phyloP scores from a whole-genome alignment of 2,329 filamentous ascomycete genomes.

The Colletotrichum abscissum region DNA sequence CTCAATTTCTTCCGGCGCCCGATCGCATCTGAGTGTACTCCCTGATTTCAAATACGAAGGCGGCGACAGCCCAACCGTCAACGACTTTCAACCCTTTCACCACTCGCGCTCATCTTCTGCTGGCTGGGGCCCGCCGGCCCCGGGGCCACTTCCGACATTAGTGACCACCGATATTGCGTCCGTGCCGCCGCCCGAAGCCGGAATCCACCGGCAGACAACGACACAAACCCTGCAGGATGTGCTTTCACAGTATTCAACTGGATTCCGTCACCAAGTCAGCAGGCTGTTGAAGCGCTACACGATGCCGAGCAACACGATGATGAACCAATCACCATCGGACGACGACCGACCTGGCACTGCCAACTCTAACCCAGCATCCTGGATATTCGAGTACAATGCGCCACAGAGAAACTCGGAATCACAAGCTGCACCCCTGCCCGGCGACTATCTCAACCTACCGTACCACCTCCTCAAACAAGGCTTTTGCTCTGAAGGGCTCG shows the following conservation, averaged over 20 bases:
- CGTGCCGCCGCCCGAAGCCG: conserved; percentile 31
- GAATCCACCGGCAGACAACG: conserved; percentile 50
- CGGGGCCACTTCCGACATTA: conserved; percentile 20
- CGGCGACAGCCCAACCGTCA: conserved; percentile 18
- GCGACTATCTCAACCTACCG: conserved; percentile 59
- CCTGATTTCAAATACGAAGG: conserved; percentile 32
- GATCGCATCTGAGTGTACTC: conserved; percentile 5
- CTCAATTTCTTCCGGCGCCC: conserved; percentile 20
- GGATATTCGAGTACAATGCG: conserved; percentile 44
- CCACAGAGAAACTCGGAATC: conserved; percentile 35
- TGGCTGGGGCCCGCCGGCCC: conserved; percentile 9
- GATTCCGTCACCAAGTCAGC: conserved; percentile 51
- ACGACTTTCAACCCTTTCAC: conserved; percentile 5
- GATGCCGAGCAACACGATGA: conserved; percentile 40
- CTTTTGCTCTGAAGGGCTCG: conserved; percentile 37
- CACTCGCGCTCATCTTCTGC: conserved; percentile 20
- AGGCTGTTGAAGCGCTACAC: conserved; percentile 53
- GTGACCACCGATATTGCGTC: conserved; percentile 16
- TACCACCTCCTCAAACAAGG: conserved; percentile 30
- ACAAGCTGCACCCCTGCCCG: conserved; percentile 52
- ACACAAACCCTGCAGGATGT: conserved; percentile 48
- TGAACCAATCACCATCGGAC: conserved; percentile 40
- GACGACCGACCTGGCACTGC: conserved; percentile 35
- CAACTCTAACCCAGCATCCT: conserved; percentile 37
- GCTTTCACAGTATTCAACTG: conserved; percentile 45